These are phyloP conservation scores for Aleurites moluccanus DNA, from an alignment of 441 rosid genomes.

Conservation along the genomic window DNA sequence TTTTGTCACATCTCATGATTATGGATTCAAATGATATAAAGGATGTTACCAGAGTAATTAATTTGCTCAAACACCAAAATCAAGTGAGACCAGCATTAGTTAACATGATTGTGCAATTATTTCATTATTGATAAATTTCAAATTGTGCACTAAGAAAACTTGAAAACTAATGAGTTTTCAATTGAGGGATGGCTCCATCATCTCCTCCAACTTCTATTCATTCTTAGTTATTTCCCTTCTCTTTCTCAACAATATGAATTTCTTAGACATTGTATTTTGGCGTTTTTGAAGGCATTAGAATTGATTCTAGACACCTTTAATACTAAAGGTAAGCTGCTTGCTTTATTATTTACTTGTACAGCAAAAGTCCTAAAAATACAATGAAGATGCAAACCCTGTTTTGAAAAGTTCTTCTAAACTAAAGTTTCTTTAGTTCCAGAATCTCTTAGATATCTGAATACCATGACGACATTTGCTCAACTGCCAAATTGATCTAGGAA, in stretches of 20 bases:
- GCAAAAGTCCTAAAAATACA: neutral
- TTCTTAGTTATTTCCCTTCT: neutral
- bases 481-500: neutral
- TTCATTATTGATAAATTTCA: neutral
- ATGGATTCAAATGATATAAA: too few species aligned
- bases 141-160: neutral
- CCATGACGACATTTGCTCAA: neutral
- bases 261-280: neutral
- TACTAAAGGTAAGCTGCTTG: neutral
- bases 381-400: neutral
- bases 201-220: neutral
- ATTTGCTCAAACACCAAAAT: neutral
- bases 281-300: neutral
- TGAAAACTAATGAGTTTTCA: neutral
- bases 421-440: neutral
- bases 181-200: neutral
- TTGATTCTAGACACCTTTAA: neutral
- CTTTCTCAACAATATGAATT: neutral
- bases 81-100: neutral
- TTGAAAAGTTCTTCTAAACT: neutral
- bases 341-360: neutral
- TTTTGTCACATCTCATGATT: too few species aligned
- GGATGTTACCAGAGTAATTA: neutral
- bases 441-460: neutral
- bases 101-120: neutral